phyloP scores from a whole-genome alignment of 1,284 basidiomycete genomes.

The Termitomyces sp. region DNA sequence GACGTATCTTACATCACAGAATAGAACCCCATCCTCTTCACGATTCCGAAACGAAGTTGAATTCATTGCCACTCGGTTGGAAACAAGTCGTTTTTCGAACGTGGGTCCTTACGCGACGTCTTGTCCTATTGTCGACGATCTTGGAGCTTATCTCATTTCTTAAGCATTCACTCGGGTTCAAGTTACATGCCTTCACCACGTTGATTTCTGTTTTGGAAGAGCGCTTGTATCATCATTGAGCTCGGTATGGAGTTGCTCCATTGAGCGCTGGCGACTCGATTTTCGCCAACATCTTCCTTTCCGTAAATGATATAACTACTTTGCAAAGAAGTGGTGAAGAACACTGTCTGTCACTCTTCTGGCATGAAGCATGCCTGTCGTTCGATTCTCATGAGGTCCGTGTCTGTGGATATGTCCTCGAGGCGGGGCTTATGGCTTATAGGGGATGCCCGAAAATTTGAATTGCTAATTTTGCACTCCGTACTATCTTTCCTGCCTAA shows the following conservation, averaged over 20 bases:
- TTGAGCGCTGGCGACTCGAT: not conserved
- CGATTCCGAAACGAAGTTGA: not conserved
- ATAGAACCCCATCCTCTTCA: slow-evolving; percentile 13
- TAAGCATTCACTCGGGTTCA: not conserved
- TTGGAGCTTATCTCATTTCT: not conserved
- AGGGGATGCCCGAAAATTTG: not conserved
- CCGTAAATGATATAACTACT: not conserved
- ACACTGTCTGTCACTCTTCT: not conserved
- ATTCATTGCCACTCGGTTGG: not conserved
- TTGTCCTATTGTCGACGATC: not conserved
- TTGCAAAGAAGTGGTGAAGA: not conserved
- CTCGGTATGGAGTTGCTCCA: not conserved
- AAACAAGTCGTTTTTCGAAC: not conserved
- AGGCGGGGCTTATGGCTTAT: not conserved
- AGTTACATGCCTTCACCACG: not conserved
- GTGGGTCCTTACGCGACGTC: not conserved
- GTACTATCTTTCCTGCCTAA: not conserved
- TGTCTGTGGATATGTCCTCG: not conserved
- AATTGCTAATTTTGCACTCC: not conserved
- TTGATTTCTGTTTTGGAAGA: not conserved
- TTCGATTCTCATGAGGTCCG: not conserved
- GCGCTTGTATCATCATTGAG: not conserved
- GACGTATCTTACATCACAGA: slow-evolving; percentile 20
- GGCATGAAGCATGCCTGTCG: not conserved
- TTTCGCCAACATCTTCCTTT: not conserved